Evolutionary conservation across 768 basidiomycete species (phyloP).

Genomic region (Lactarius tabidus): DNA sequence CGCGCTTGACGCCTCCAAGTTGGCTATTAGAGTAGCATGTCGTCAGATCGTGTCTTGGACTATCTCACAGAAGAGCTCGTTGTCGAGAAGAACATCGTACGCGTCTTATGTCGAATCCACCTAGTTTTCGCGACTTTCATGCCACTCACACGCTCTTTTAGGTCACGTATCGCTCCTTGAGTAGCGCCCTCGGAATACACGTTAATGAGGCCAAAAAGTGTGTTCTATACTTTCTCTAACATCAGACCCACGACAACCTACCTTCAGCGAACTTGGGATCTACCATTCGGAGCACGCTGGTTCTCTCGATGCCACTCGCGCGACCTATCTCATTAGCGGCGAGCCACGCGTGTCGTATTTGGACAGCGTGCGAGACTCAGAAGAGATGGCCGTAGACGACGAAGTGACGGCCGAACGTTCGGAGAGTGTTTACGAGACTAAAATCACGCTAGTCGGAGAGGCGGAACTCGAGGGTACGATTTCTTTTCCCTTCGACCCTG

Average conservation of each 20-base stretch:
- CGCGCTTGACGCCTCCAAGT: not conserved
- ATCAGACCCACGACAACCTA: not conserved
- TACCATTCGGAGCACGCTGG: conserved; percentile 48
- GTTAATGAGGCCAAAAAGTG: conserved; percentile 80
- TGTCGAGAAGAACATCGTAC: conserved; percentile 42
- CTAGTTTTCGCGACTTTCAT: not conserved
- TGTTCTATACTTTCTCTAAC: conserved; percentile 22
- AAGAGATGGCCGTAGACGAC: conserved; percentile 37
- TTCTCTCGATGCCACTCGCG: conserved; percentile 43
- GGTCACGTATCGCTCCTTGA: conserved; percentile 79
- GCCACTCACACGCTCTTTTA: conserved; percentile 29
- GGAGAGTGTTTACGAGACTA: conserved; percentile 43
- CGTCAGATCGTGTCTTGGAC: conserved; percentile 32
- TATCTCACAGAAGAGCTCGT: conserved; percentile 46
- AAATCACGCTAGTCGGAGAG: conserved; percentile 59
- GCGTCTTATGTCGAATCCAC: conserved; percentile 16
- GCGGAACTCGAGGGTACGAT: conserved; percentile 57
- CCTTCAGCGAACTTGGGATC: conserved; percentile 54
- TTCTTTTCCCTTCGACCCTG: conserved; percentile 7
- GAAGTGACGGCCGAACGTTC: conserved; percentile 38
- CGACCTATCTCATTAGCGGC: conserved; percentile 73
- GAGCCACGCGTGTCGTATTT: conserved; percentile 31
- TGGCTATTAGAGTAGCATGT: conserved; percentile 1
- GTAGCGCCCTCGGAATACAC: conserved; percentile 64
- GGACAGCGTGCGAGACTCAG: conserved; percentile 14